Base-by-base conservation (phyloP, 306 rosid species). In the Begonia masoniana region DNA sequence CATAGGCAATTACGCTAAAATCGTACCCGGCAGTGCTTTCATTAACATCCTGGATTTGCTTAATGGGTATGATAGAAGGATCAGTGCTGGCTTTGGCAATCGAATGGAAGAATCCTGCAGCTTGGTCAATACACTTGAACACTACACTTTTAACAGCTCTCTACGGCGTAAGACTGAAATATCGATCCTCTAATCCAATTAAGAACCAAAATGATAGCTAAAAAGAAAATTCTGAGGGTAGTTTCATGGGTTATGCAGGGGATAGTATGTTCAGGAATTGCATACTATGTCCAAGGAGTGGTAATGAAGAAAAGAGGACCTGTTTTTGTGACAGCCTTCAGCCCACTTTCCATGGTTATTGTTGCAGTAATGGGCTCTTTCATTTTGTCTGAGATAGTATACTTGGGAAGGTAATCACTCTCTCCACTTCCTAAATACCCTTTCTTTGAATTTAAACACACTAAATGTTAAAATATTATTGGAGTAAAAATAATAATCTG, bases 291-390 rank as follows among this genome's bases (percentile, higher is more conserved):
- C 56, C 88, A 81, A 39, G 84, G 79, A 35, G 1, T 67, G 10
- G 64, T 77, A 54, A 57, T 77, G 73, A 71, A 77, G 62, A 69
- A 65, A 51, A 77, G 61, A 36, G 88, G 84, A 41, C 84, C 81
- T 23, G 73, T 81, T 67, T 77, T 74, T 49, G 65, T 74, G 17
- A 67, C 74, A 24, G 73, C 84, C 8, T 74, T 74, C 19, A 59
- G 4, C 52, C 88, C 88, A 43, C 54, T 81, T 11, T 7, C 52
- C 67, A 62, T 64, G 84, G 54, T 81, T 64, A 64, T 81, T 4
- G 84, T 74, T 2, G 75, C 88, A 49, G 36, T 77, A 11, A n/a
- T 77, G 65, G 66, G 71, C 54, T 63, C 79, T 41, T 63, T 81
- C 68, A 35, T 68, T 26, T 62, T 81, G 17, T 24, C 57, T 0